These are phyloP conservation scores for Groenewaldozyma auringiensis DNA, from an alignment of 1,139 yeast genomes.

Conservation along the genomic window DNA sequence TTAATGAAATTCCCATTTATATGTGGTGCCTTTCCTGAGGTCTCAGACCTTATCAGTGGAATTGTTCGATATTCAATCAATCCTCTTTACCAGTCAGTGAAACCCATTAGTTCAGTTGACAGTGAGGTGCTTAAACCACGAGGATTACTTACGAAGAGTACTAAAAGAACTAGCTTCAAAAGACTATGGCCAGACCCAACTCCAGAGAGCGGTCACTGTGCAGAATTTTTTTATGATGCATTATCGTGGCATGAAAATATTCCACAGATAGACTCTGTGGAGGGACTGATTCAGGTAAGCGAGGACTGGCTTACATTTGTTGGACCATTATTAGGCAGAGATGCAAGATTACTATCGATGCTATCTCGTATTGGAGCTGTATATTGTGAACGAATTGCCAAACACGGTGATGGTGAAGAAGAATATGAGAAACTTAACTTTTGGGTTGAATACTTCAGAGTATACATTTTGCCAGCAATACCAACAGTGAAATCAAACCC, in stretches of 20 bases:
- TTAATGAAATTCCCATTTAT: constrained; percentile 58
- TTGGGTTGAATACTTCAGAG: constrained; percentile 62
- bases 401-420: not conserved
- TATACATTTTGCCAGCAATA: constrained; percentile 60
- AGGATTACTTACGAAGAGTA: not conserved
- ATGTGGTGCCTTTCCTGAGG: constrained; percentile 47
- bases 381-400: constrained; percentile 21
- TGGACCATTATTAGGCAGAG: constrained; percentile 51
- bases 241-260: constrained; percentile 39
- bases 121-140: constrained; percentile 3
- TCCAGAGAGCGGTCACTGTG: not conserved
- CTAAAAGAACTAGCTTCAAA: not conserved
- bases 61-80: constrained; percentile 44
- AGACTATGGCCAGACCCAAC: not conserved
- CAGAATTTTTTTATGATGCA: constrained; percentile 39
- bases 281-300: constrained; percentile 42
- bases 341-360: constrained; percentile 45
- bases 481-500: constrained; percentile 56
- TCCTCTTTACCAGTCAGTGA: constrained; percentile 38
- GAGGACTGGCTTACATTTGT: constrained; percentile 46
- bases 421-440: constrained; percentile 11
- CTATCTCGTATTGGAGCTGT: constrained; percentile 50
- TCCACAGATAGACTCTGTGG: constrained; percentile 35
- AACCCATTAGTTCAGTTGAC: not conserved
- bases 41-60: constrained; percentile 43